Evolutionary conservation across 352 stramenopile species (phyloP).

Genomic region (Phytophthora syringae): DNA sequence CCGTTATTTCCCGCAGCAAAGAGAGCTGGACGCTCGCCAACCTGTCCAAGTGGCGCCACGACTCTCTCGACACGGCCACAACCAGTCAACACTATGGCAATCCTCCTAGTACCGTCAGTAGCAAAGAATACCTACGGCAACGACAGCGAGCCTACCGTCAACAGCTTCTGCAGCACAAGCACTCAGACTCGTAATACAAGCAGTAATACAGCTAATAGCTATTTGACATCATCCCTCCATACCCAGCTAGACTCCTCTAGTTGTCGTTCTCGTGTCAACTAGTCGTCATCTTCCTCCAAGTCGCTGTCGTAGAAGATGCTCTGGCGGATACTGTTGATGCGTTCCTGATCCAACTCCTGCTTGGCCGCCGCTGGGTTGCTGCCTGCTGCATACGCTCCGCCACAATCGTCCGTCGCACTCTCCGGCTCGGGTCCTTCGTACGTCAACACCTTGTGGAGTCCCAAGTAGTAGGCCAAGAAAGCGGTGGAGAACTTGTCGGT

Average conservation of each 20-base stretch:
- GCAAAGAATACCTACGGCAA: constrained; percentile 62
- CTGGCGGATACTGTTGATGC: constrained; percentile 80
- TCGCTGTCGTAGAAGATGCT: constrained; percentile 89
- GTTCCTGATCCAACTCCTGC: constrained; percentile 51
- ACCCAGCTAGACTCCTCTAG: not conserved
- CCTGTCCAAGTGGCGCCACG: constrained; percentile 69
- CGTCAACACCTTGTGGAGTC: constrained; percentile 94
- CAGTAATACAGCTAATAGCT: constrained; percentile 28
- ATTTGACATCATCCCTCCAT: too few species aligned
- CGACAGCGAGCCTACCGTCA: constrained; percentile 78
- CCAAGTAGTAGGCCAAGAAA: constrained; percentile 93
- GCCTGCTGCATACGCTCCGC: constrained; percentile 50
- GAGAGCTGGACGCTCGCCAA: constrained; percentile 64
- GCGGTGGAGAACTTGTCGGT: constrained; percentile 94
- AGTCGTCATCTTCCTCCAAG: constrained; percentile 77
- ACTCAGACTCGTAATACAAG: constrained; percentile 11
- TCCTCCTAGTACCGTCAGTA: constrained; percentile 18
- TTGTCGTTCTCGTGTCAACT: constrained; percentile 8
- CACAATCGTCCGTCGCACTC: constrained; percentile 65
- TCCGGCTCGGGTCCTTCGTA: constrained; percentile 93
- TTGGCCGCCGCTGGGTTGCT: constrained; percentile 42
- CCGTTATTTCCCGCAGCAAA: constrained; percentile 61
- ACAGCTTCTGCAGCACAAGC: constrained; percentile 49
- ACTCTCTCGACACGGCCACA: constrained; percentile 40
- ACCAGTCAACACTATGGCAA: not conserved